Evolutionary conservation across 768 basidiomycete species (phyloP), one percentile per base, ranked within the genome.

Genomic region (Pisolithus microcarpus): DNA sequence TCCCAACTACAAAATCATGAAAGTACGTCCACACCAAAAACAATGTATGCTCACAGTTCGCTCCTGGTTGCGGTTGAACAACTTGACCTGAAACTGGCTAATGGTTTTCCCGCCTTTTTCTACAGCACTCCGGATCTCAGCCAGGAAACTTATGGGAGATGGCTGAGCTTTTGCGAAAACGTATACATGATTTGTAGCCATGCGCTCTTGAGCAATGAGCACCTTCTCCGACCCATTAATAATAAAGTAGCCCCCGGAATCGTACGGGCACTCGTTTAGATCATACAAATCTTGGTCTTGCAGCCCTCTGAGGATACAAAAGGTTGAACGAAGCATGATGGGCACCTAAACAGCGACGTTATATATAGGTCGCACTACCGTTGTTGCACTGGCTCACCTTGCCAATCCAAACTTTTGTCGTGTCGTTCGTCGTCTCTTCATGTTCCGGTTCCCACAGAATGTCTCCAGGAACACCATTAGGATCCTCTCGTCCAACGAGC

Each of bases 151-250:
- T 60, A 96, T 89, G 1, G 94, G 93, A 16, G 92, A 94, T 4
- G 95, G 94, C 58, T 95, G 91, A 0, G 91, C 91, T 70, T 98
- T 99, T 47, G 94, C 92, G 62, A 99, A 99, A 48, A 97, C 93
- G 69, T 98, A 99, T 57, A 99, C 96, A 63, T 96, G 94, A 72
- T 99, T 99, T 21, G 92, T 94, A 9, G 96, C 95, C 94, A 98
- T 98, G 48, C 96, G 84, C 67, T 99, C 96, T 68, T 99, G 96
- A 1, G 96, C 96, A 67, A 99, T 99, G 54, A 99, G 76, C n/a
- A 99, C 96, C 69, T 99, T 99, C 67, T 99, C 96, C 2, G 96
- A 98, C 11, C 96, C 96, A 59, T 97, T 98, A 73, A 99, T 97
- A 64, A 99, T 91, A 68, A 99, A 99, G 67, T 99, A 99, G 45